Percentiles rank a stretch among this genome's conserved stretches.
phyloP scores from a whole-genome alignment of 805 yeast genomes.

The fission yeast (Schizosaccharomyces pombe) region ASM294v3 CU329670.1:739501-740000 shows the following conservation, averaged over 20 bases:
- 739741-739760: constrained; percentile 93
- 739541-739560: constrained; percentile 97
- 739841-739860: constrained; percentile 92
- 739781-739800: constrained; percentile 97
- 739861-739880: constrained; percentile 90
- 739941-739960: constrained; percentile 83
- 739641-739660: constrained; percentile 39
- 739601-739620: constrained; percentile 51
- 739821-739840: constrained; percentile 95
- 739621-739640: constrained; percentile 43
- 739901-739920: constrained; percentile 81
- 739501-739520: constrained; percentile 69
- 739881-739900: constrained; percentile 86
- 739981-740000: constrained; percentile 97
- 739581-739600: constrained; percentile 64
- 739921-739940: constrained; percentile 91
- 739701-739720: constrained; percentile 75
- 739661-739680: constrained; percentile 81
- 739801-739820: constrained; percentile 92
- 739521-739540: constrained; percentile 51
- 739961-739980: constrained; percentile 90
- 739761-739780: constrained; percentile 94
- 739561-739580: constrained; percentile 87
- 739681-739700: constrained; percentile 71
- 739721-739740: constrained; percentile 92